Percentiles rank a stretch among this genome's conserved stretches.
Evolutionary conservation across 306 rosid species (phyloP).

Genomic region (Hippophae tibetana): DNA sequence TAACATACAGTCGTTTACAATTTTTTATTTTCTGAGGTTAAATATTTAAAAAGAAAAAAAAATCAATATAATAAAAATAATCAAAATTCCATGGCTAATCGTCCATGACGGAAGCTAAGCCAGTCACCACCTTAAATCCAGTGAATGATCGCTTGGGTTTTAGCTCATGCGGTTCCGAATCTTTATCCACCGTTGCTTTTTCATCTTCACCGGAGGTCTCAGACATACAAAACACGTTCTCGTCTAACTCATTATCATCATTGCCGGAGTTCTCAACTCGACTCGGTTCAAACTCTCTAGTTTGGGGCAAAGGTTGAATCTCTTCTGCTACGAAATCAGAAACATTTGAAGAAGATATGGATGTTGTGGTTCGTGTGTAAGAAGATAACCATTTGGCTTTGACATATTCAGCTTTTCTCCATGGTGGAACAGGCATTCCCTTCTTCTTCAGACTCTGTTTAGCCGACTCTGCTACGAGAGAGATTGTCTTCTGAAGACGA

Average conservation of each 20-base stretch:
- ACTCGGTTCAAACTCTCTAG: constrained; percentile 7
- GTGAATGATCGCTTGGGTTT: constrained; percentile 29
- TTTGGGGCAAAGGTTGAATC: constrained; percentile 4
- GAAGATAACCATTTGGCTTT: constrained; percentile 69
- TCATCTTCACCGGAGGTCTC: constrained; percentile 20
- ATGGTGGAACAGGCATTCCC: constrained; percentile 70
- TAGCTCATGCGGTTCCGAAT: constrained; percentile 45
- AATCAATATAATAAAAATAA: neutral
- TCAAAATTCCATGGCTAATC: constrained; percentile 47
- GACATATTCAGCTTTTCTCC: constrained; percentile 66
- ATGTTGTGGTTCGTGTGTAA: constrained; percentile 19
- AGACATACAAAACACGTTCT: constrained; percentile 12
- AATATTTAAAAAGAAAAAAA: too few species aligned
- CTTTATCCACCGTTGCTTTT: constrained; percentile 14
- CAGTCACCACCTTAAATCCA: constrained; percentile 43
- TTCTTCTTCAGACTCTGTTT: constrained; percentile 72
- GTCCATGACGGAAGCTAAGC: constrained; percentile 49
- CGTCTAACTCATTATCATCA: constrained; percentile 16
- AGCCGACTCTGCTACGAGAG: constrained; percentile 62
- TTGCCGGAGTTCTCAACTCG: neutral
- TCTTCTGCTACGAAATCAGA: neutral
- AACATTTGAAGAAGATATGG: neutral
- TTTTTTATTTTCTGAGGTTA: too few species aligned
- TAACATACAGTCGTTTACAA: too few species aligned
- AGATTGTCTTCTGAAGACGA: constrained; percentile 42